These are phyloP conservation scores for Arbutus unedo DNA, from an alignment of 148 eudicot genomes.

Conservation along the genomic window DNA sequence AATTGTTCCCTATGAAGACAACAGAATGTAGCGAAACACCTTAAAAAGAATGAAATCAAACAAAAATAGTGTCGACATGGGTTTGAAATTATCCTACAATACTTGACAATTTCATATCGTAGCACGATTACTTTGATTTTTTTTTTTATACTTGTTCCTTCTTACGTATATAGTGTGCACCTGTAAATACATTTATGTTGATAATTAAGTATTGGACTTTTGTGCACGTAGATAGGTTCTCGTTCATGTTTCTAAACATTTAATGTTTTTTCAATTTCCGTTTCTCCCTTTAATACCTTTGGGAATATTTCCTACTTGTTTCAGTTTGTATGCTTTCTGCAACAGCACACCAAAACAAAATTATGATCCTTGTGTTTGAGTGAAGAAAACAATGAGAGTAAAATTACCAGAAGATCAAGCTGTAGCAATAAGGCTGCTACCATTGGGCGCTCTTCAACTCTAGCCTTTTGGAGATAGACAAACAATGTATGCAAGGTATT, in stretches of 20 bases:
- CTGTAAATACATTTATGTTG: background rate
- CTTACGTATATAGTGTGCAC: background rate
- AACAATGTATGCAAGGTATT: constrained; percentile 44
- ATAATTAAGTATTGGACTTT: background rate
- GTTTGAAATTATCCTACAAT: background rate
- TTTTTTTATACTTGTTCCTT: background rate
- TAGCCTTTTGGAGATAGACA: constrained; percentile 38
- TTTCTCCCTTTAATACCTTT: no score
- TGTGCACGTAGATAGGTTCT: background rate
- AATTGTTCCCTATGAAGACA: background rate
- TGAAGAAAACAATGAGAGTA: background rate
- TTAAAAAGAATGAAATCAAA: background rate
- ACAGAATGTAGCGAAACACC: background rate
- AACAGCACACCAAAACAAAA: no score
- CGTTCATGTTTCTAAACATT: no score
- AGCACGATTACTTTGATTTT: background rate
- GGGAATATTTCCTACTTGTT: no score
- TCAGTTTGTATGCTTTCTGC: no score
- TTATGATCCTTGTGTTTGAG: no score
- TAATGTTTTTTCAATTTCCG: no score
- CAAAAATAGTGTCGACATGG: background rate
- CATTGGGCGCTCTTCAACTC: constrained; percentile 38
- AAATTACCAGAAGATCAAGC: constrained; percentile 49
- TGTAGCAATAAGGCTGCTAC: constrained; percentile 41
- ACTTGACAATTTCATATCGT: background rate